These are phyloP conservation scores for Ensete ventricosum DNA, from an alignment of 176 grass and related monocot genomes.

Conservation along the genomic window DNA sequence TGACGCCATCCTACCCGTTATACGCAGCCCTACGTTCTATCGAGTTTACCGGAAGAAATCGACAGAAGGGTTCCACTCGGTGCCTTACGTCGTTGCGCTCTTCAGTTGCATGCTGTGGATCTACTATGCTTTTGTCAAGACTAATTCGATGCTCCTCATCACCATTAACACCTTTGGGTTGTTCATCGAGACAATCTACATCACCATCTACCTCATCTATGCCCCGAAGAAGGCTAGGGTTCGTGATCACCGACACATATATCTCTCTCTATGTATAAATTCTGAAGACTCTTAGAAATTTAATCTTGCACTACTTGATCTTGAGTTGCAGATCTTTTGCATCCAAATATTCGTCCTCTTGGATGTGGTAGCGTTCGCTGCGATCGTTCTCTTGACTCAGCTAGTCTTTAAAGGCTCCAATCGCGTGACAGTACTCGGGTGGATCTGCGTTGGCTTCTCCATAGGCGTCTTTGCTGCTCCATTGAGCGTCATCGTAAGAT, in stretches of 20 bases:
- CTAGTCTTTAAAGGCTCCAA: slow-evolving; percentile 27
- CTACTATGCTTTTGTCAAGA: slow-evolving; percentile 67
- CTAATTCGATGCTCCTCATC: slow-evolving; percentile 55
- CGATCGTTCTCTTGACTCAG: slow-evolving; percentile 44
- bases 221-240: slow-evolving; percentile 41
- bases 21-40: slow-evolving; percentile 46
- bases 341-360: slow-evolving; percentile 48
- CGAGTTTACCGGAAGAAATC: slow-evolving; percentile 61
- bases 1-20: not conserved
- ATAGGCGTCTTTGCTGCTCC: slow-evolving; percentile 82
- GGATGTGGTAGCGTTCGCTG: slow-evolving; percentile 45
- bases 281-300: too few species aligned
- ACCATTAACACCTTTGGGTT: slow-evolving; percentile 77
- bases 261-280: not conserved
- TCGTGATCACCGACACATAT: not conserved
- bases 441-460: slow-evolving; percentile 82
- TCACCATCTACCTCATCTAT: slow-evolving; percentile 57
- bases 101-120: slow-evolving; percentile 93
- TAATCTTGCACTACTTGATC: not conserved
- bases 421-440: slow-evolving; percentile 55
- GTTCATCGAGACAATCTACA: slow-evolving; percentile 57
- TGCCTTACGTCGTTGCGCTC: slow-evolving; percentile 75
- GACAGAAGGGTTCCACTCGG: slow-evolving; percentile 71
- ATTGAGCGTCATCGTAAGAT: slow-evolving; percentile 78
- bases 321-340: slow-evolving; percentile 32